Evolutionary conservation across 73 alveolate genomes (phyloP).

Genomic region (Symbiodinium natans): DNA sequence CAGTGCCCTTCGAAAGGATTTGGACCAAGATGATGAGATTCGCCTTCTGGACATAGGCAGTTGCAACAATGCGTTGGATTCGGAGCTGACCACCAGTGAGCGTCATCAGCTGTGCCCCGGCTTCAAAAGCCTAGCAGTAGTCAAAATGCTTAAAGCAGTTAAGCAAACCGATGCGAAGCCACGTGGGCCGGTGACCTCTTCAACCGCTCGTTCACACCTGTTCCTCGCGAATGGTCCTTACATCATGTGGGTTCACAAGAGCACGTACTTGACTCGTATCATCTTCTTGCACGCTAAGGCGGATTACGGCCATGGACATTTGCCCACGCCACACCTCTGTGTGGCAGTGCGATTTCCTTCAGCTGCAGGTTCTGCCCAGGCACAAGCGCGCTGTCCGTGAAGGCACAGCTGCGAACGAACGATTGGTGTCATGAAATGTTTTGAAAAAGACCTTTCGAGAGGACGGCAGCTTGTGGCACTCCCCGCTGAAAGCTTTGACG

Average conservation of each 20-base stretch:
- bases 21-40: slow-evolving; percentile 23
- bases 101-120: background rate
- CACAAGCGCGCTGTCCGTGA: slow-evolving; percentile 33
- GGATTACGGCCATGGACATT: slow-evolving; percentile 60
- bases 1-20: too few relatives aligned
- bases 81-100: background rate
- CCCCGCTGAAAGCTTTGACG: slow-evolving; percentile 76
- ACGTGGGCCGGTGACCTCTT: too few relatives aligned
- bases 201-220: background rate
- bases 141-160: background rate
- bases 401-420: slow-evolving; percentile 10
- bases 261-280: too few relatives aligned
- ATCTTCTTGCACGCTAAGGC: background rate
- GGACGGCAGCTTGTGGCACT: slow-evolving; percentile 43
- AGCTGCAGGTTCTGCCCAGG: slow-evolving; percentile 65
- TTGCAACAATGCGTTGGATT: slow-evolving; percentile 63
- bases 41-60: slow-evolving; percentile 72
- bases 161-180: too few relatives aligned
- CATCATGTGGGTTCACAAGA: too few relatives aligned
- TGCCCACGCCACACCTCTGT: slow-evolving; percentile 70
- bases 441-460: background rate
- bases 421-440: background rate
- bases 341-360: slow-evolving; percentile 85
- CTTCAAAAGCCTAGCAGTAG: too few relatives aligned
- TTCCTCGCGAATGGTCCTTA: too few relatives aligned